Base-by-base conservation (phyloP, 1,284 basidiomycete species). In the Rhodotorula sp. region DNA sequence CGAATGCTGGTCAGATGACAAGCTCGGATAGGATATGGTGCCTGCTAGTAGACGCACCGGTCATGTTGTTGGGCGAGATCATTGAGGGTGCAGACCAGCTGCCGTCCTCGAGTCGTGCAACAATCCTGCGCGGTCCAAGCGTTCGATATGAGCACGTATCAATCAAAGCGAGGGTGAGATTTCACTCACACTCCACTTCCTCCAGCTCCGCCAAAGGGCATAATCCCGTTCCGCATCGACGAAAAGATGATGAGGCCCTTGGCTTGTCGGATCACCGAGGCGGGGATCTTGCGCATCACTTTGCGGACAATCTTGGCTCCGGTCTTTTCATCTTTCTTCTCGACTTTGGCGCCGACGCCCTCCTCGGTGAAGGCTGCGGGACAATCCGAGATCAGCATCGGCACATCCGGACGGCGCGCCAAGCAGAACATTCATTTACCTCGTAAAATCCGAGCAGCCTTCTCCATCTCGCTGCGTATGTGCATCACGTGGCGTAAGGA, bases 261-360 rank as follows among this genome's bases (percentile, higher is more conserved):
- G 3, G 84, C 83, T 14, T 81, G 70, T 26, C 79, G 76, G 54
- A 86, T 81, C n/a, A 85, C 81, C 22, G 79, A 67, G 0, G 84
- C 82, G 0, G 84, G 84, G 64, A 85, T 84, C 77, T 85, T 85
- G 55, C 83, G 80, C 18, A 83, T 74, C 12, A 84, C 81, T 63
- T 83, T 83, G 51, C 80, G 80, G 59, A 80, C 81, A 67, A 80
- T 80, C 64, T 80, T 77, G 18, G 65, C 60, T 6, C 69, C 74
- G 37, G 74, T 77, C 6, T 76, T 72, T 46, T 70, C 62, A 24
- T 71, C 70, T 49, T 75, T 67, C 49, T 74, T 76, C 56, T 76
- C 67, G 29, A 74, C 54, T 14, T 75, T 76, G 46, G 69, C 74
- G 56, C 79, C 78, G 42, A 79, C 70, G 2, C 80, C 80, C 24